A percentile compares a stretch with the other conserved stretches of the same genome.
phyloP scores from a whole-genome alignment of 129 eudicot species.

The Arctium lappa region DNA sequence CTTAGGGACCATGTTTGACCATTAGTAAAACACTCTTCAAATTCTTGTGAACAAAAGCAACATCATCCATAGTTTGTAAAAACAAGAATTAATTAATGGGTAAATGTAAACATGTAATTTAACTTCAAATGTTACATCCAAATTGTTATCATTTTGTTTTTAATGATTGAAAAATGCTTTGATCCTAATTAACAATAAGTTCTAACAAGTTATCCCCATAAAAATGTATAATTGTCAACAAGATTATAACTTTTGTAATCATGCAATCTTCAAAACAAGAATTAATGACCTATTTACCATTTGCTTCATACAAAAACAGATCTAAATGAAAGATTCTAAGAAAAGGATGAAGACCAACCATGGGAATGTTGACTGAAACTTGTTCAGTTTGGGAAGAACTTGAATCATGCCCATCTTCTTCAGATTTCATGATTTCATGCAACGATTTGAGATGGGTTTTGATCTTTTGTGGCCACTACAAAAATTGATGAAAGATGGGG shows the following conservation, averaged over 20 bases:
- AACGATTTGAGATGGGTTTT: slow-evolving; percentile 16
- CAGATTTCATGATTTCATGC: slow-evolving; percentile 30
- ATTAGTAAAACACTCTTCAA: background rate
- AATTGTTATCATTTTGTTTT: background rate
- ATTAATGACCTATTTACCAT: background rate
- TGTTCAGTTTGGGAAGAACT: slow-evolving; percentile 26
- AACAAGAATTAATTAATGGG: background rate
- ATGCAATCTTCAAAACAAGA: background rate
- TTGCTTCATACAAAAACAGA: background rate
- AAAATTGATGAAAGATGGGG: background rate
- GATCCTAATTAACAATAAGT: background rate
- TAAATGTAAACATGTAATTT: background rate
- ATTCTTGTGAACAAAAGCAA: background rate
- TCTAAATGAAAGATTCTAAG: background rate
- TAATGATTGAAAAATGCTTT: background rate
- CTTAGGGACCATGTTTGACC: slow-evolving; percentile 12
- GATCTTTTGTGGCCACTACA: slow-evolving; percentile 5
- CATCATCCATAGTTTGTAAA: background rate
- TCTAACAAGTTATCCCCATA: slow-evolving; percentile 10
- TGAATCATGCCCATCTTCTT: slow-evolving; percentile 15
- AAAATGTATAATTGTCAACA: slow-evolving; percentile 3
- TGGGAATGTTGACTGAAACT: slow-evolving; percentile 10
- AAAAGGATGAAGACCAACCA: slow-evolving; percentile 30
- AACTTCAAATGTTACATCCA: background rate
- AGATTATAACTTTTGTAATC: background rate